Base-by-base conservation (phyloP, 1,139 yeast genomes). In the Hyphopichia khmerensis region DNA sequence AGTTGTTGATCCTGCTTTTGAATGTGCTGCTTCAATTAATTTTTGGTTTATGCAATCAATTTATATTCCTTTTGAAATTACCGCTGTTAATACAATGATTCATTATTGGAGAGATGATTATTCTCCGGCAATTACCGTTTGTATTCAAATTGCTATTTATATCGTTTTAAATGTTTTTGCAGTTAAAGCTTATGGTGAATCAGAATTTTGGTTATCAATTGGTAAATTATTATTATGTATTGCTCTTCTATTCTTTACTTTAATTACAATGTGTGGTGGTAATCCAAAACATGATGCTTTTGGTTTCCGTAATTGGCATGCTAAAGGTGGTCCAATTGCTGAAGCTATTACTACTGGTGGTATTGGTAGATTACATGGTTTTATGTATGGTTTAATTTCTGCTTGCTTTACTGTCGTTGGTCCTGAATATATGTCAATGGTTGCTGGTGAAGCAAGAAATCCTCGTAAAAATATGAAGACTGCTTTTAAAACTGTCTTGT, bases 201-300 rank as follows among this genome's bases (percentile, higher is more conserved):
- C 79, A 39, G 96, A 87, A 62, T 87, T 87, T 57, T 86, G 91
- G 91, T 65, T 87, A 27, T 80, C 91, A 4, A 69, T 87, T 40
- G 84, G 87, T 40, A 88, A 88, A 61, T 80, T 87, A 38, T 50
- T 86, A 2, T 67, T 87, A 37, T 87, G 89, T 41, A 61, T 84
- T 36, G 96, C 95, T 0, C 72, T 88, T 36, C 79, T 87, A 49
- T 54, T 82, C 29, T 87, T 86, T 65, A 84, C 93, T 0, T 80
- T 87, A 48, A 58, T 87, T 47, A 82, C 90, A 13, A 87, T 87
- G 96, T 78, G 84, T 43, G 96, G 96, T 17, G 96, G 95, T 16
- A 87, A 87, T 59, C 90, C 90, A 4, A 52, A 70, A 40, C 77
- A 72, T 46, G 86, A 83, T 57, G 80, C 77, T 1, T 82, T 77